A percentile compares a stretch with the other conserved stretches of the same genome.
Evolutionary conservation across 2,329 filamentous ascomycete genomes (phyloP).

Genomic region (Talaromyces marneffei): DNA sequence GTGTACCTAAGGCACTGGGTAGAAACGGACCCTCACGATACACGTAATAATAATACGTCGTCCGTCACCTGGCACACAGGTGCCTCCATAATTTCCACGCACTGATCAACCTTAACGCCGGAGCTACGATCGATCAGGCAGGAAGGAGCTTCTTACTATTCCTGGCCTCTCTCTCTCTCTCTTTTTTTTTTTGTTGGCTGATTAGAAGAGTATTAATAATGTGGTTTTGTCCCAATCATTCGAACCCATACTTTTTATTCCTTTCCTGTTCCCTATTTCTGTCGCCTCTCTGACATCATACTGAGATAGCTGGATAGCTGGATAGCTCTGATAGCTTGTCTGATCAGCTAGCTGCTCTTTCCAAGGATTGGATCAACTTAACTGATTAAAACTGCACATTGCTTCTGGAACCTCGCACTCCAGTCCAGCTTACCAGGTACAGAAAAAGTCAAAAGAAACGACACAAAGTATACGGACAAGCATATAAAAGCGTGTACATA

Average conservation of each 20-base stretch:
- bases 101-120: conserved; percentile 3
- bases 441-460: not conserved
- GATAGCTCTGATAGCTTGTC: not conserved
- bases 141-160: conserved; percentile 11
- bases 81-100: conserved; percentile 5
- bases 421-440: not conserved
- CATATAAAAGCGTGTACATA: not conserved
- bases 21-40: not conserved
- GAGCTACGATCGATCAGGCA: not conserved
- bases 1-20: not conserved
- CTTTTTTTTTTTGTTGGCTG: not conserved
- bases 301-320: not conserved
- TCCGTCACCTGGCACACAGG: not conserved
- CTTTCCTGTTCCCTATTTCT: not conserved
- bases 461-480: not conserved
- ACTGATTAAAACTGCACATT: not conserved
- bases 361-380: not conserved
- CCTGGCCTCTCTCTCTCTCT: not conserved
- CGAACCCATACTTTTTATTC: too few relatives aligned
- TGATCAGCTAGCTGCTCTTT: not conserved
- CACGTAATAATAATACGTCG: not conserved
- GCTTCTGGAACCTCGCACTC: not conserved
- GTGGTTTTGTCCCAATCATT: not conserved
- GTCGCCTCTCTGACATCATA: conserved; percentile 6
- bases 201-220: conserved; percentile 8